Percentiles rank a stretch among this genome's conserved stretches.
Conservation (phyloP, 2,329 filamentous ascomycete species). For the Paracoccidioides brasiliensis region DNA sequence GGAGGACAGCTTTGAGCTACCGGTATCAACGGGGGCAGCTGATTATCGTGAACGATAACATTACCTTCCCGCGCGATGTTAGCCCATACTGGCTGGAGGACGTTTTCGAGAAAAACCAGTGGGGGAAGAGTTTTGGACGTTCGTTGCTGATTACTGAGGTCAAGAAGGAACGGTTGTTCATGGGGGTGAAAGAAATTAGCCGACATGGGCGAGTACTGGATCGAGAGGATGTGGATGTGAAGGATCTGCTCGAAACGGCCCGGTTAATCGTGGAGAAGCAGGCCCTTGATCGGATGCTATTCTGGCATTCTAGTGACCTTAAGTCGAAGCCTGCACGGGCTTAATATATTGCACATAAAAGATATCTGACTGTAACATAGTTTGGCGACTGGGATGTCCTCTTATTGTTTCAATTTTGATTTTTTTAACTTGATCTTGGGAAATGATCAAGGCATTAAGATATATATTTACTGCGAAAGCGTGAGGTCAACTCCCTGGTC, state of each 20-base stretch:
- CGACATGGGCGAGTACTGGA: conserved; percentile 57
- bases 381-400: conserved; percentile 1
- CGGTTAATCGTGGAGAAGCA: conserved; percentile 74
- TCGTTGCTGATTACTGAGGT: conserved; percentile 61
- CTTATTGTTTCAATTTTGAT: background rate
- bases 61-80: conserved; percentile 45
- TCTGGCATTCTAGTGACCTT: conserved; percentile 44
- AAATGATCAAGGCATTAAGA: background rate
- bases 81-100: conserved; percentile 48
- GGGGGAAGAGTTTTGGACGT: conserved; percentile 54
- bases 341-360: conserved; percentile 10
- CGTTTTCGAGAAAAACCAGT: conserved; percentile 57
- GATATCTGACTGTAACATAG: conserved; percentile 8
- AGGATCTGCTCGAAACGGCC: conserved; percentile 76
- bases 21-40: conserved; percentile 79
- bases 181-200: conserved; percentile 50
- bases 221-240: conserved; percentile 79
- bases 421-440: background rate
- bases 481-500: no score
- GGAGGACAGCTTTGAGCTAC: conserved; percentile 86
- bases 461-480: no score
- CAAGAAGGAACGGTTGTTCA: conserved; percentile 49
- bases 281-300: conserved; percentile 64
- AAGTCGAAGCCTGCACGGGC: conserved; percentile 22
- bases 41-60: conserved; percentile 68